Conservation (phyloP, 1,139 yeast genomes). For the Candida tunisiensis region DNA sequence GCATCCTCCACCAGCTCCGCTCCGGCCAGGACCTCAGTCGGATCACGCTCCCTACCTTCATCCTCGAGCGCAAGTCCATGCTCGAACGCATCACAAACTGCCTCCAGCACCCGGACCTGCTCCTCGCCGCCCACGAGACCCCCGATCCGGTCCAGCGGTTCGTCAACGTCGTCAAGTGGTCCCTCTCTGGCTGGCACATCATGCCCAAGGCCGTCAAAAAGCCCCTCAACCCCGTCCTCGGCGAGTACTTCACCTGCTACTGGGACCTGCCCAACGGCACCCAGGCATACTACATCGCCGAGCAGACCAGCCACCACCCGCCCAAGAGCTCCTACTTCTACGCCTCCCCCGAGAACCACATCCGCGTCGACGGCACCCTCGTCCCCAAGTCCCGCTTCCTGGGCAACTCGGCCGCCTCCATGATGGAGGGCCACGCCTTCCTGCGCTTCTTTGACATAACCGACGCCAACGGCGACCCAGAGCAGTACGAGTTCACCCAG, state of each 20-base stretch:
- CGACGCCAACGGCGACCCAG: conserved; percentile 29
- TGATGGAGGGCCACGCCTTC: conserved; percentile 84
- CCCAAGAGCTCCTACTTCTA: conserved; percentile 92
- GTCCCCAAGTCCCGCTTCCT: conserved; percentile 77
- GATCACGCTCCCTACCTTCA: conserved; percentile 88
- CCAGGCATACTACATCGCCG: conserved; percentile 71
- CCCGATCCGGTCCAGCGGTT: conserved; percentile 52
- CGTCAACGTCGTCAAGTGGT: conserved; percentile 65
- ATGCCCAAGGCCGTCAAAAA: conserved; percentile 97
- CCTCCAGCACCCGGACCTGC: conserved; percentile 63
- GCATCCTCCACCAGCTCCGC: conserved; percentile 77
- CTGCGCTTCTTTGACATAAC: conserved; percentile 49
- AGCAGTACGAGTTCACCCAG: conserved; percentile 65
- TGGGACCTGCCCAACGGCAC: conserved; percentile 70
- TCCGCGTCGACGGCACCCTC: conserved; percentile 78
- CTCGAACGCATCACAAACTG: conserved; percentile 86
- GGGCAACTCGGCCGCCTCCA: conserved; percentile 92
- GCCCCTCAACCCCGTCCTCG: conserved; percentile 87
- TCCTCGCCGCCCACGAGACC: conserved; percentile 46
- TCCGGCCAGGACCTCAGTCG: conserved; percentile 85
- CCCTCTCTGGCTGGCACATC: conserved; percentile 91
- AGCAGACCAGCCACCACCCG: conserved; percentile 97
- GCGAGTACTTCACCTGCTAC: conserved; percentile 78
- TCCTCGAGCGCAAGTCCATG: conserved; percentile 90
- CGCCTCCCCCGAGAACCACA: conserved; percentile 61